Evolutionary conservation across 306 rosid species (phyloP).

Genomic region (Ormosia emarginata): DNA sequence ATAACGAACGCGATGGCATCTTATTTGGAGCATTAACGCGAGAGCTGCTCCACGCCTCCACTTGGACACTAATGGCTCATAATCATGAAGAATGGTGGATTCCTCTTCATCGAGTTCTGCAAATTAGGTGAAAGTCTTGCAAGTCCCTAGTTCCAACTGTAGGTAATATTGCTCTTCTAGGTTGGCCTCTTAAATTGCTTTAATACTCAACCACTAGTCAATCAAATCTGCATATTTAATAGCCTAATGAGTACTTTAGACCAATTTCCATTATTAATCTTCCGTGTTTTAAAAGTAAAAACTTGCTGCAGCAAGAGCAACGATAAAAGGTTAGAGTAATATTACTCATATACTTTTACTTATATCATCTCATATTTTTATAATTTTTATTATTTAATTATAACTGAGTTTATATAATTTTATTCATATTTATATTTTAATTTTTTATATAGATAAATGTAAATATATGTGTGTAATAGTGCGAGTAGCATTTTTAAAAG

Average conservation of each 20-base stretch:
- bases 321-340: not conserved
- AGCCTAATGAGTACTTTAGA: not conserved
- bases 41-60: conserved; percentile 37
- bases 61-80: conserved; percentile 25
- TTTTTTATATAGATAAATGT: too few species aligned
- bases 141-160: not conserved
- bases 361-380: too few species aligned
- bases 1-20: too few species aligned
- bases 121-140: conserved; percentile 25
- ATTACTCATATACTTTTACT: too few species aligned
- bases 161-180: not conserved
- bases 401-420: too few species aligned
- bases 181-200: conserved; percentile 7
- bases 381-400: too few species aligned
- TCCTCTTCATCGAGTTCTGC: conserved; percentile 62
- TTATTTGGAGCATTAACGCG: not conserved
- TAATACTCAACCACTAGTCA: conserved; percentile 3
- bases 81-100: conserved; percentile 58
- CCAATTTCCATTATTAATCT: not conserved
- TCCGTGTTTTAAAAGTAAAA: conserved; percentile 19
- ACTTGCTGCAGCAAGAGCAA: not conserved
- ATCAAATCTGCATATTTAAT: conserved; percentile 16
- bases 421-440: too few species aligned
- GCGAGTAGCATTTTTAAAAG: not conserved
- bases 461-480: too few species aligned